Base-by-base conservation (phyloP, 2,329 filamentous ascomycete species). In the Allantophomopsis lycopodina region DNA sequence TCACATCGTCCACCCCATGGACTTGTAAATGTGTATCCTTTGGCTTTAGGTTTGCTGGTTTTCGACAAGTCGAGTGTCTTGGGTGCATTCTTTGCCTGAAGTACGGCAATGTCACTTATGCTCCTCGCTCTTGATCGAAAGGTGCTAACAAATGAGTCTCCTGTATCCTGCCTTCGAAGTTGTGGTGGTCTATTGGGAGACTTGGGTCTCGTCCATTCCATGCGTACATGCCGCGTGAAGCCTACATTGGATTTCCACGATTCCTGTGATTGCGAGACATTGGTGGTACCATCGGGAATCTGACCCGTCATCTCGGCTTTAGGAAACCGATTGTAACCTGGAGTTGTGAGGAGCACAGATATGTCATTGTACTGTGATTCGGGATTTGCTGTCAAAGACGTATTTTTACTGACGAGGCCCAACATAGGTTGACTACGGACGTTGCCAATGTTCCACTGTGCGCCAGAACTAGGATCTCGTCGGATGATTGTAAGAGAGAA, bases 1-100 rank as follows among this genome's bases (percentile, higher is more conserved):
- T 88, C 83, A 60, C 89, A 96, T 33, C 73, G 72, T 13, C 85
- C 83, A 44, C 85, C 78, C 89, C 89, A 96, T 0, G 87, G 88
- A 33, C 83, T 91, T 15, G 67, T 63, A 55, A 95, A 95, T 1
- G 76, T 72, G 58, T 93, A 94, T 14, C 78, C 81, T 23, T 69
- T 56, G 16, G 16, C 11, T 39, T 30, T 42, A 23, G 34, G 17
- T n/a, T 20, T 8, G 17, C 18, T 17, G 44, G 32, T 4, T 18
- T 40, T 34, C 20, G 15, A 30, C 7, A 23, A 13, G 15, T 31
- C 23, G 3, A 28, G 23, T 28, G 23, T 3, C 10, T 12, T 39
- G 8, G 15, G 11, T 8, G 28, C 30, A 10, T 39, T 39, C 10
- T 14, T 15, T 16, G 17, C 32, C 21, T 10, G 28, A 38, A 3